Base-by-base conservation (phyloP, 2,329 filamentous ascomycete species). In the Xylariaceae sp. region DNA sequence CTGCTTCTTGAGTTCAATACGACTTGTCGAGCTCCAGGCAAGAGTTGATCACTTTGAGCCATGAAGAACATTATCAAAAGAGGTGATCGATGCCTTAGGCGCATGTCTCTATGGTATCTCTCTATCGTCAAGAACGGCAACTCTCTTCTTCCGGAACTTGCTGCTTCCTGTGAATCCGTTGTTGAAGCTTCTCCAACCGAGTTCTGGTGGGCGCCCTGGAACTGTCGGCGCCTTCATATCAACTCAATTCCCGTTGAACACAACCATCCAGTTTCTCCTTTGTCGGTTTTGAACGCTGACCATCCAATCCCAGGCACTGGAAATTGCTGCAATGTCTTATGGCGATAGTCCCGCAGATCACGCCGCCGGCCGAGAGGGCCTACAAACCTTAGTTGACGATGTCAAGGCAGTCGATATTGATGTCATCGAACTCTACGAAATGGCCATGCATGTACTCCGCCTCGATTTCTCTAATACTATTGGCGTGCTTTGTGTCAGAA, bases 341-440 rank as follows among this genome's bases (percentile, higher is more conserved):
- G 66, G 79, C 2, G 80, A 82, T 60, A 75, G 77, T 45, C 72
- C 77, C 0, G 59, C 62, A 2, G 74, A 78, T 52, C 76, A 75
- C 61, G 72, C 71, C 11, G 71, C 72, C 0, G 76, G 74, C 2
- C 68, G 76, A 32, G 68, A 73, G 5, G 71, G 73, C 6, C 68
- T 81, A 3, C 72, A 77, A 55, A 71, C 73, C 51, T 73, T 76
- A 56, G 68, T 80, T 56, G 73, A 73, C 56, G 75, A 80, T 48
- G 73, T 72, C 50, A 73, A 70, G 3, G 69, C 70, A 8, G 65
- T 80, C 50, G 80, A 83, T 57, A 67, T 73, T 2, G 78, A 80
- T 52, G 69, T 72, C 9, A 65, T 83, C 7, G 78, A 81, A 56
- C 70, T 84, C 26, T 75, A 80, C 29, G 80, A 83, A 58, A 81